These are phyloP conservation scores for Clavispora santaluciae DNA, from an alignment of 805 yeast genomes.

Conservation along the genomic window DNA sequence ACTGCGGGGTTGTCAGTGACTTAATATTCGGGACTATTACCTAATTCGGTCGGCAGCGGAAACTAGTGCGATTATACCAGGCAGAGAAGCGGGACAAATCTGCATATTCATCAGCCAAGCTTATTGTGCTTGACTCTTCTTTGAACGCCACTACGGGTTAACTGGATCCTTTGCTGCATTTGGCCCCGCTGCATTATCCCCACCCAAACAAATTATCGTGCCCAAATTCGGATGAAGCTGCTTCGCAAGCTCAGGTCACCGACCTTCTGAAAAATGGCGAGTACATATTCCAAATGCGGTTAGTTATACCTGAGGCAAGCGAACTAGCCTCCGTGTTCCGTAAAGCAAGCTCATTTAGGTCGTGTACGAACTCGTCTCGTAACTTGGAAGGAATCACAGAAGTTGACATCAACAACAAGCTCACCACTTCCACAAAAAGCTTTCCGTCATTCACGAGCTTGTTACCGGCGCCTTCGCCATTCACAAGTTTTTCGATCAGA, in stretches of 20 bases:
- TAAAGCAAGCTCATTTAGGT: slow-evolving; percentile 49
- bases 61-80: no score
- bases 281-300: slow-evolving; percentile 61
- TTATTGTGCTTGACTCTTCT: no score
- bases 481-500: slow-evolving; percentile 52
- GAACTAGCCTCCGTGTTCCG: slow-evolving; percentile 29
- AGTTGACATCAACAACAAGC: slow-evolving; percentile 48
- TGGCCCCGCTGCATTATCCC: no score
- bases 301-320: slow-evolving; percentile 42
- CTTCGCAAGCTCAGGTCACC: no score
- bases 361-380: slow-evolving; percentile 54
- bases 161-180: no score
- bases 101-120: background rate
- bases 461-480: slow-evolving; percentile 10
- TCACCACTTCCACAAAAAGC: slow-evolving; percentile 60
- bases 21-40: background rate
- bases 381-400: slow-evolving; percentile 47
- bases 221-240: no score
- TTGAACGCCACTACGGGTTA: no score
- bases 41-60: no score
- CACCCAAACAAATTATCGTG: no score
- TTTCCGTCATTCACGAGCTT: slow-evolving; percentile 39
- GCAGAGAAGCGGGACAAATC: no score
- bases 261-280: slow-evolving; percentile 28
- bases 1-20: background rate